These are phyloP conservation scores for Cladosporium sphaerospermum DNA, from an alignment of 2,329 filamentous ascomycete species.

Conservation along the genomic window DNA sequence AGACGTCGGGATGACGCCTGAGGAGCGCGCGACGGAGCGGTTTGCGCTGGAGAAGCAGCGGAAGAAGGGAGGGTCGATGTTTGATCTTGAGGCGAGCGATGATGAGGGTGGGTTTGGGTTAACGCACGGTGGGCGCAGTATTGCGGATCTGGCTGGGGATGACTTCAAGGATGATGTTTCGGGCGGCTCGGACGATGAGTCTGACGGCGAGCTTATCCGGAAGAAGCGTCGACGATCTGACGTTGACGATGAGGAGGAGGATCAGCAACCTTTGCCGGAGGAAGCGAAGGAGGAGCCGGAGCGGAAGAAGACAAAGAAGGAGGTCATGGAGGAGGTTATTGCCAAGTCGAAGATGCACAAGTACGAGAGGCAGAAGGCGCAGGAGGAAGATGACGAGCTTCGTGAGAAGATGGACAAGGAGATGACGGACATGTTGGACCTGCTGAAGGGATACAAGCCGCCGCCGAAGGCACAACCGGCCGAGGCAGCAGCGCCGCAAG, in stretches of 20 bases:
- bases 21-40: slow-evolving; percentile 84
- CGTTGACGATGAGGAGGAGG: slow-evolving; percentile 45
- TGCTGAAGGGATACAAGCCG: slow-evolving; percentile 56
- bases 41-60: slow-evolving; percentile 84
- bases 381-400: slow-evolving; percentile 88
- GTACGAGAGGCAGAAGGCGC: slow-evolving; percentile 84
- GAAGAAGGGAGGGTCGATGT: slow-evolving; percentile 71
- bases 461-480: slow-evolving; percentile 17
- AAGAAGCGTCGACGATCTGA: slow-evolving; percentile 35
- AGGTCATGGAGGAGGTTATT: slow-evolving; percentile 97
- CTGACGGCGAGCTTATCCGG: slow-evolving; percentile 32
- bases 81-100: slow-evolving; percentile 84
- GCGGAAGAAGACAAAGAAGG: slow-evolving; percentile 72
- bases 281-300: slow-evolving; percentile 56
- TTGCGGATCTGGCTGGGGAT: slow-evolving; percentile 73
- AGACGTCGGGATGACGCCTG: slow-evolving; percentile 85
- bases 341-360: slow-evolving; percentile 95
- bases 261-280: slow-evolving; percentile 38
- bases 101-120: slow-evolving; percentile 49
- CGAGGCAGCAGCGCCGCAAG: slow-evolving; percentile 17
- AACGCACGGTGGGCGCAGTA: slow-evolving; percentile 66
- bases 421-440: slow-evolving; percentile 65
- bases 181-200: slow-evolving; percentile 34
- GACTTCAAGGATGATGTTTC: slow-evolving; percentile 51
- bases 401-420: slow-evolving; percentile 79